Evolutionary conservation across 495 filamentous ascomycete species (phyloP).

Genomic region (Aspergillus heteromorphus): DNA sequence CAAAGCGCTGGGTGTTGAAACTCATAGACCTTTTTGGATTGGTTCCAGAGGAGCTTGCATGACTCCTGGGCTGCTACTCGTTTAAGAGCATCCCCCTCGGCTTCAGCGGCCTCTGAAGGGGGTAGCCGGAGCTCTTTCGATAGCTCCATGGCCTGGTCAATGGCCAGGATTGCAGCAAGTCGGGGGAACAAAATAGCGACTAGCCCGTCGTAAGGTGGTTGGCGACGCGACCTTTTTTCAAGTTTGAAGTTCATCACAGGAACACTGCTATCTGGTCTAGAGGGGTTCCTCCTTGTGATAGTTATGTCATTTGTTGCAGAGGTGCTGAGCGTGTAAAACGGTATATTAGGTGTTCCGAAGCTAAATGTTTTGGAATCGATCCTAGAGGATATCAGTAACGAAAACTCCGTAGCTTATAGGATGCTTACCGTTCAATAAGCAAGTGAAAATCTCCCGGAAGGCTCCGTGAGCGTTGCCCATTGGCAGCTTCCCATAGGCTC

Average conservation of each 20-base stretch:
- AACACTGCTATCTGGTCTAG: conserved; percentile 29
- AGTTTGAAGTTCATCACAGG: conserved; percentile 56
- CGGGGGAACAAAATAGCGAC: conserved; percentile 70
- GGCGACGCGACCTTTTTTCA: conserved; percentile 50
- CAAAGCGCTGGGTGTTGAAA: conserved; percentile 62
- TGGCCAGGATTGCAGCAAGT: conserved; percentile 62
- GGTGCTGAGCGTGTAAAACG: conserved; percentile 44
- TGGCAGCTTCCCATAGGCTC: conserved; percentile 49
- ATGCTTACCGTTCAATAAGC: conserved; percentile 38
- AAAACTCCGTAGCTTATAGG: not conserved
- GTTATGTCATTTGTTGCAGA: conserved; percentile 36
- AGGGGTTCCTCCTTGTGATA: conserved; percentile 36
- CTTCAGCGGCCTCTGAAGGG: conserved; percentile 36
- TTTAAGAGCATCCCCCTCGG: conserved; percentile 53
- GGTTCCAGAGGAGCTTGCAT: conserved; percentile 66
- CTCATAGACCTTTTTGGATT: conserved; percentile 56
- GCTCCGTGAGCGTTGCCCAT: conserved; percentile 43
- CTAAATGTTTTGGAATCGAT: conserved; percentile 32
- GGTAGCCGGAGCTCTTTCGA: conserved; percentile 37
- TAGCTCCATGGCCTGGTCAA: conserved; percentile 54
- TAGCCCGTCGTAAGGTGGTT: conserved; percentile 60
- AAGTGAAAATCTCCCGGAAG: conserved; percentile 38
- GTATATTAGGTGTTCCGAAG: conserved; percentile 33
- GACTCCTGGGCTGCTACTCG: conserved; percentile 66
- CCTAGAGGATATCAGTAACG: conserved; percentile 7